These are phyloP conservation scores for Ganoderma sinense DNA, from an alignment of 1,284 basidiomycete genomes.

Conservation along the genomic window DNA sequence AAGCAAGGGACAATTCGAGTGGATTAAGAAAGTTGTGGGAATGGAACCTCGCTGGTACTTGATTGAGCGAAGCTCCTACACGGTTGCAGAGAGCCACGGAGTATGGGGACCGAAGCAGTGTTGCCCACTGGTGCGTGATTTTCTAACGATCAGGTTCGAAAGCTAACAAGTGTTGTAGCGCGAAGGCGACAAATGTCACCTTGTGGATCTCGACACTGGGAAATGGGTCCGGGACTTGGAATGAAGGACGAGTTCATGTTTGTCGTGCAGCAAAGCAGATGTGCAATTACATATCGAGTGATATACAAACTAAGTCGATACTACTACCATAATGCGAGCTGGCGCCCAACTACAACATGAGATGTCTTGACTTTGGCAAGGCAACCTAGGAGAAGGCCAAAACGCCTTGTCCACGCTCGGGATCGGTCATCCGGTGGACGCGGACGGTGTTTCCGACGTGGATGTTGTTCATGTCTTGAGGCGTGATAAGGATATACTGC, in stretches of 20 bases:
- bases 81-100: no score
- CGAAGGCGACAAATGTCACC: no score
- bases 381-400: constrained; percentile 46
- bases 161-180: no score
- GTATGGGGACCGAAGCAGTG: neutral
- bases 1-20: neutral
- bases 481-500: constrained; percentile 93
- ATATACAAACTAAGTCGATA: neutral
- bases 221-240: neutral
- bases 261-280: neutral
- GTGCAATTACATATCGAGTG: neutral
- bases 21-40: neutral
- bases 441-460: constrained; percentile 67
- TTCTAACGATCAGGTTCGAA: no score
- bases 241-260: neutral
- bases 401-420: constrained; percentile 71
- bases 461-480: constrained; percentile 83
- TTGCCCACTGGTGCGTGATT: neutral
- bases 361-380: neutral
- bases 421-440: constrained; percentile 84
- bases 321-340: neutral
- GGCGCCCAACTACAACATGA: neutral
- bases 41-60: neutral
- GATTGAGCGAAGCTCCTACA: neutral
- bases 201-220: neutral